Conservation (phyloP, 352 stramenopile genomes). For the Globisporangium rhizosaccharum region DNA sequence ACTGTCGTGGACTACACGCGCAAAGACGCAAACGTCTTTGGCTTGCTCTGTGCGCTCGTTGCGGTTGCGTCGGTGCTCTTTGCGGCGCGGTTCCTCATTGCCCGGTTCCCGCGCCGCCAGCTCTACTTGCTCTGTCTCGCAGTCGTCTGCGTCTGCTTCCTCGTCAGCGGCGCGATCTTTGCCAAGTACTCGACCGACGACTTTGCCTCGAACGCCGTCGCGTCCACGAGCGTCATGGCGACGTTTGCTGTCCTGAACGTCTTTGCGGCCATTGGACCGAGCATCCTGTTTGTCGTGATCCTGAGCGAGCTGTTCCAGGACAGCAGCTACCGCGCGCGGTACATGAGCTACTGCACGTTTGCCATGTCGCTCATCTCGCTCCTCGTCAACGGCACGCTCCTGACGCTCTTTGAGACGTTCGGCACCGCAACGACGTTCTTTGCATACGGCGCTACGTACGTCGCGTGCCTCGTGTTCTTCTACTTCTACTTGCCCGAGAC, state of each 20-base stretch:
- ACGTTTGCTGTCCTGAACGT: conserved; percentile 74
- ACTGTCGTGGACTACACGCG: conserved; percentile 50
- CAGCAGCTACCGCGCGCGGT: conserved; percentile 70
- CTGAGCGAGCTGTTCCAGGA: conserved; percentile 82
- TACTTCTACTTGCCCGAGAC: conserved; percentile 69
- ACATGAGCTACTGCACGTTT: conserved; percentile 89
- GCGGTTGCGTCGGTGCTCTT: conserved; percentile 65
- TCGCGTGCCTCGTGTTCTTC: conserved; percentile 65
- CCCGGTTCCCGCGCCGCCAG: conserved; percentile 52
- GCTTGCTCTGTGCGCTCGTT: conserved; percentile 59
- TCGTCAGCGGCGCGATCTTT: conserved; percentile 65
- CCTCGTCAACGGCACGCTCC: conserved; percentile 75
- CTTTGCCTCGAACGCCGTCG: conserved; percentile 35
- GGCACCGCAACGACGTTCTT: conserved; percentile 65
- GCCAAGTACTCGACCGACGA: conserved; percentile 59
- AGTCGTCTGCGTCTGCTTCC: conserved; percentile 66
- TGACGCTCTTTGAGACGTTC: conserved; percentile 67
- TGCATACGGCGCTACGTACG: conserved; percentile 60
- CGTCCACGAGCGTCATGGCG: conserved; percentile 49
- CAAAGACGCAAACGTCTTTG: conserved; percentile 72
- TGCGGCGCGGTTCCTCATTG: conserved; percentile 61
- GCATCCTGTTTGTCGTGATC: conserved; percentile 82
- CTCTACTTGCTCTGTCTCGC: conserved; percentile 69
- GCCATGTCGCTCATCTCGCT: conserved; percentile 84
- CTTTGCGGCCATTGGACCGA: conserved; percentile 66